Evolutionary conservation across 106 monocot species (phyloP).

Genomic region (Iris macrosiphon): DNA sequence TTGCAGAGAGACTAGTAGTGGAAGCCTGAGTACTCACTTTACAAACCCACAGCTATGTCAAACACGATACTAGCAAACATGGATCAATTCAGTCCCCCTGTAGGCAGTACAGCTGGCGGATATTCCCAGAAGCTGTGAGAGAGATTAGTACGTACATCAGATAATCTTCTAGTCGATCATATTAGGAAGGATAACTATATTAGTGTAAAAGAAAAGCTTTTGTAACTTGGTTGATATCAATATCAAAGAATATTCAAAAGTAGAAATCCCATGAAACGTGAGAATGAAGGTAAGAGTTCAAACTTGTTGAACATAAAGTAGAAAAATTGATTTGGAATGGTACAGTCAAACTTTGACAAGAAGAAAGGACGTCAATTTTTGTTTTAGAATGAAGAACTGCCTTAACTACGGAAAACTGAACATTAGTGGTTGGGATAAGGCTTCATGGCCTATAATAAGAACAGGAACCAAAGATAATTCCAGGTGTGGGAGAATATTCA

Average conservation of each 20-base stretch:
- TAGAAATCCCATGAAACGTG: background rate
- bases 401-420: background rate
- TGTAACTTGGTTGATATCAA: background rate
- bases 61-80: background rate
- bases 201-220: background rate
- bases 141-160: background rate
- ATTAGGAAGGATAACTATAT: background rate
- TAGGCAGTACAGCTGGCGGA: slow-evolving; percentile 84
- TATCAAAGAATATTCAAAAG: background rate
- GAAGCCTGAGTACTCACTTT: too few species aligned
- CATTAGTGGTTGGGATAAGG: background rate
- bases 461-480: too few species aligned
- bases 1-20: too few species aligned
- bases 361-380: too few species aligned
- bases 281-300: background rate
- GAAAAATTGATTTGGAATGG: too few species aligned
- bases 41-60: background rate
- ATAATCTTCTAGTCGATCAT: background rate
- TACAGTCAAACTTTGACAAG: too few species aligned
- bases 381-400: too few species aligned
- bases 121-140: slow-evolving; percentile 79
- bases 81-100: slow-evolving; percentile 43
- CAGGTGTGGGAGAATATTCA: background rate
- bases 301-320: background rate
- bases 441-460: too few species aligned